Base-by-base conservation (phyloP, 768 basidiomycete species). In the Mycena amicta region DNA sequence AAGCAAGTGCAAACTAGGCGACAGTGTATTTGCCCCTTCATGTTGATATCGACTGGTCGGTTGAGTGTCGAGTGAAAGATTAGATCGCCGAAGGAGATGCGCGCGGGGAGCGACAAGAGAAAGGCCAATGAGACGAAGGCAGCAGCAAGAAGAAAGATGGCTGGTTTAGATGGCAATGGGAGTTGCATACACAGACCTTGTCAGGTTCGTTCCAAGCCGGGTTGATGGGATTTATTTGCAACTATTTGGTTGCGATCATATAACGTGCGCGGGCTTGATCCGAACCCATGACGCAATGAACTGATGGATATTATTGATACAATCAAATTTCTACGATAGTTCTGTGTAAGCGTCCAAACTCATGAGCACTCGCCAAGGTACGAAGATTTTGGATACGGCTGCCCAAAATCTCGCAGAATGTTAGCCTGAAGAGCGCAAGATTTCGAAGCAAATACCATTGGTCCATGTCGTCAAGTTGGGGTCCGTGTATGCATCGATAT, bases 11-110 rank as follows among this genome's bases (percentile, higher is more conserved):
- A 71, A 66, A 92, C 89, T 92, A 92, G 80, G 89, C 90, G 64
- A 92, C 83, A 59, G 87, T 91, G 69, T 85, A 85, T 72, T 90
- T 92, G 60, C 84, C 84, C 16, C 71, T 67, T 73, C 75, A 81
- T 78, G 18, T 69, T 61, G 62, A 60, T 60, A 63, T 59, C 29
- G 64, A 62, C 50, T 54, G 49, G 49, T 26, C 30, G 45, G 22
- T 20, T 37, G 26, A 45, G 59, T 15, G 61, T 31, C 8, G 49
- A 40, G 18, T 18, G 33, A 8, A 25, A 5, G n/a, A n/a, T n/a
- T n/a, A 60, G 39, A 18, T 57, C 52, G 15, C 41, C 33, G 5
- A 62, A 33, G 33, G 53, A 45, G 23, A 12, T 30, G 22, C 47
- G 26, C 41, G n/a, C 15, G 15, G 59, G 58, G 23, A 2, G 56